Base-by-base conservation (phyloP, 306 rosid species). In the Pyrus betulifolia region DNA sequence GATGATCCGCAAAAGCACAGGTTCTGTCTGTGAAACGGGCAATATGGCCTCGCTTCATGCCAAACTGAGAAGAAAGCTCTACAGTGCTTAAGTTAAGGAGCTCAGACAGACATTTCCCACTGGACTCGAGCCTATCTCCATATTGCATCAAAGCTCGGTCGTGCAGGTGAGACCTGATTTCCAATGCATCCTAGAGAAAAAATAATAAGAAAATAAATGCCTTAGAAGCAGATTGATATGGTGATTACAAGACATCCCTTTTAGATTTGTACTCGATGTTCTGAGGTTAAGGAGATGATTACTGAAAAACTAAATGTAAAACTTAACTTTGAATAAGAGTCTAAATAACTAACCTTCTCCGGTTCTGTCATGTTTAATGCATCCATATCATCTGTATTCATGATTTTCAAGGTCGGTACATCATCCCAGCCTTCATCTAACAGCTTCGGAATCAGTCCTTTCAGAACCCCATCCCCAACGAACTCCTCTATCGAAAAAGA, bases 391-490 rank as follows among this genome's bases (percentile, higher is more conserved):
- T 90, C 93, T 12, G 86, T 74, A 71, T 73, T 84, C 96, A 94
- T 94, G 49, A 90, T 74, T 91, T 94, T 94, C 74, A 94, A 79
- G 35, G 97, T 94, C 21, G 98, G 91, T 5, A 90, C 96, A 55
- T 94, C 98, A 78, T 91, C 95, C 98, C 96, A 94, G 42, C 97
- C 97, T 86, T 94, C 91, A 45, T 90, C 95, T 80, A 93, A 61
- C 79, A 93, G 71, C 73, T 78, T 88, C 2, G 86, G 93, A 70
- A 91, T 85, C 75, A 91, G 74, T 22, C 31, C 93, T 80, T 93
- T 91, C 74, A 91, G 85, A 80, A 83, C 70, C 73, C 98, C 97
- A 74, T 84, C 84, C 76, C 98, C 98, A 59, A 86, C 86, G 80
- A 91, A 91, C 46, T 89, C 98, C 69, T 88, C 98, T 44, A 91